Percentiles rank a stretch among this genome's conserved stretches.
Evolutionary conservation across 2,329 filamentous ascomycete genomes (phyloP).

Genomic region (Stemphylium lycopersici): DNA sequence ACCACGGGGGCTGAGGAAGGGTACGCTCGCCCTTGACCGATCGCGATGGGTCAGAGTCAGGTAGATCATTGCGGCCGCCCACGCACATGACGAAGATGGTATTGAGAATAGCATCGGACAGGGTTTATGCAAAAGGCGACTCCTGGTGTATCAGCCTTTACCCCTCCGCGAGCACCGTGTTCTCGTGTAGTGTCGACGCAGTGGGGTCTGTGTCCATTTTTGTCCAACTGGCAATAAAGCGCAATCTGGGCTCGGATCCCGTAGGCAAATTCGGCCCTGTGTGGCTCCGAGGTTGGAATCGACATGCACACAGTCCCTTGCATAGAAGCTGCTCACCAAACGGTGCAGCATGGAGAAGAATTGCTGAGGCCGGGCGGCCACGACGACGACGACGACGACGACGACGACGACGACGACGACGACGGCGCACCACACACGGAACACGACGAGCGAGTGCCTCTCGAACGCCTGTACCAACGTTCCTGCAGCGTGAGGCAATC

Average conservation of each 20-base stretch:
- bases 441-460: background rate
- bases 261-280: conserved; percentile 24
- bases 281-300: conserved; percentile 17
- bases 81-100: conserved; percentile 19
- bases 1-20: conserved; percentile 20
- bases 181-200: conserved; percentile 32
- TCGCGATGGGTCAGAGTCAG: conserved; percentile 11
- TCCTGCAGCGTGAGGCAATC: conserved; percentile 48
- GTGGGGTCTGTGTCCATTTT: conserved; percentile 42
- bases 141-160: conserved; percentile 28
- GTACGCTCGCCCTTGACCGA: conserved; percentile 12
- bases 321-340: no score
- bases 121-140: conserved; percentile 12
- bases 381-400: no score
- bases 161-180: conserved; percentile 29
- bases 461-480: conserved; percentile 31
- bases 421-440: no score
- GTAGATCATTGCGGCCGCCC: conserved; percentile 8
- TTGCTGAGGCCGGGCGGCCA: no score
- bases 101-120: conserved; percentile 18
- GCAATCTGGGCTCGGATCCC: conserved; percentile 42
- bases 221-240: conserved; percentile 38
- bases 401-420: no score
- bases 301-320: background rate
- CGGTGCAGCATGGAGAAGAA: no score